Conservation (phyloP, 495 filamentous ascomycete genomes). For the Penicillium cinerascens region DNA sequence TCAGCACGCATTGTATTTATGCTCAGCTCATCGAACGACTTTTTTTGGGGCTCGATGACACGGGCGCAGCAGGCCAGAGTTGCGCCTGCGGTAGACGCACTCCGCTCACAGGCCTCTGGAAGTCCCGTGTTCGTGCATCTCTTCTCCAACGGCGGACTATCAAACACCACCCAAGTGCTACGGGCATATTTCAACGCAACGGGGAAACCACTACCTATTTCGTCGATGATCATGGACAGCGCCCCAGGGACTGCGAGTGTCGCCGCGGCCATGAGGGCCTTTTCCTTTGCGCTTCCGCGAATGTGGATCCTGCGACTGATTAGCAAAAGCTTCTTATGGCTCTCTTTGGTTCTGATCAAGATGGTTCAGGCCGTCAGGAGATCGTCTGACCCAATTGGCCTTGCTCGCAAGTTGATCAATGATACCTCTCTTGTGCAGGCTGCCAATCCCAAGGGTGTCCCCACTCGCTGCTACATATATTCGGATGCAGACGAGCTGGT, state of each 20-base stretch:
- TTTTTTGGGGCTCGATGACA: conserved; percentile 27
- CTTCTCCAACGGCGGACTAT: conserved; percentile 45
- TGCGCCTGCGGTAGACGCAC: conserved; percentile 34
- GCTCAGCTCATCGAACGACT: conserved; percentile 34
- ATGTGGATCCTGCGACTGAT: conserved; percentile 32
- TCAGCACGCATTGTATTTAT: conserved; percentile 40
- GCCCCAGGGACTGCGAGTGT: conserved; percentile 37
- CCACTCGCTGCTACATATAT: conserved; percentile 43
- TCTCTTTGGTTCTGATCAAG: conserved; percentile 17
- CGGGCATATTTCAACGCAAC: conserved; percentile 29
- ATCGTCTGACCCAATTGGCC: conserved; percentile 22
- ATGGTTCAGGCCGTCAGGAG: conserved; percentile 12
- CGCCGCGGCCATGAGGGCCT: conserved; percentile 26
- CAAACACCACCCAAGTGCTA: conserved; percentile 29
- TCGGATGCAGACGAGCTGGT: conserved; percentile 44
- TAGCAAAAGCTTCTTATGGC: conserved; percentile 24
- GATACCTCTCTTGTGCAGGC: conserved; percentile 26
- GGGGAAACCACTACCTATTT: conserved; percentile 31
- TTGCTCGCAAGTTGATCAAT: conserved; percentile 30
- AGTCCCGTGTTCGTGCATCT: conserved; percentile 37
- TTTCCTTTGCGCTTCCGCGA: conserved; percentile 35
- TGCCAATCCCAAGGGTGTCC: conserved; percentile 10
- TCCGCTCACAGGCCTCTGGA: conserved; percentile 23
- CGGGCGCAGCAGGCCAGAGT: conserved; percentile 30
- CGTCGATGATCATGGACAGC: conserved; percentile 40